A percentile compares a stretch with the other conserved stretches of the same genome.
Evolutionary conservation across 2,329 filamentous ascomycete genomes (phyloP).

Genomic region (Beauveria australis): DNA sequence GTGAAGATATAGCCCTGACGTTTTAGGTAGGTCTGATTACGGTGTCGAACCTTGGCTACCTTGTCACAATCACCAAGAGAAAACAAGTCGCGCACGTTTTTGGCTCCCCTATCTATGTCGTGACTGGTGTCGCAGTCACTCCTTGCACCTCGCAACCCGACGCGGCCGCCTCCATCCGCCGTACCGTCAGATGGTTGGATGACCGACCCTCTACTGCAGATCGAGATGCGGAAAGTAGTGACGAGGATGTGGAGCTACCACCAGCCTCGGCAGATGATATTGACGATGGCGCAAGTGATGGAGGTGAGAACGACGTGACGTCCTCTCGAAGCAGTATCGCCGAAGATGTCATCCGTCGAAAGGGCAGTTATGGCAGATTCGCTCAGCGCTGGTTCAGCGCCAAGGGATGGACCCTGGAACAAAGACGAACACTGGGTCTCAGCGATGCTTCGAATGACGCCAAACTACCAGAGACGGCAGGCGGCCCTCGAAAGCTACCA

Average conservation of each 20-base stretch:
- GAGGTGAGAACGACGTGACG: conserved; percentile 24
- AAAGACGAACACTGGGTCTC: conserved; percentile 61
- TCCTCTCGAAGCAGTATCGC: conserved; percentile 57
- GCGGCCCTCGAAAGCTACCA: conserved; percentile 21
- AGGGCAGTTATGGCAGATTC: conserved; percentile 81
- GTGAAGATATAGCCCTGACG: conserved; percentile 9
- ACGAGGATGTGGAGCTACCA: conserved; percentile 34
- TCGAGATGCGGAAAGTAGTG: conserved; percentile 38
- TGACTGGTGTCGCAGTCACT: conserved; percentile 86
- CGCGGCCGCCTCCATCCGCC: conserved; percentile 61
- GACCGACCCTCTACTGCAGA: conserved; percentile 29
- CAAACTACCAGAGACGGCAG: conserved; percentile 13
- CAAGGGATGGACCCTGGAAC: conserved; percentile 69
- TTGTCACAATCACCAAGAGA: conserved; percentile 78
- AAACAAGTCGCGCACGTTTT: conserved; percentile 83
- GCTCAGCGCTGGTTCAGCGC: conserved; percentile 86
- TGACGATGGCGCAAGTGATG: conserved; percentile 30
- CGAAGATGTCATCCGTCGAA: conserved; percentile 78
- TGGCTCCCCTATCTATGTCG: conserved; percentile 73
- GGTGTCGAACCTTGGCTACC: conserved; percentile 71
- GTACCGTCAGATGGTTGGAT: conserved; percentile 42
- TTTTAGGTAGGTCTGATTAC: conserved; percentile 78
- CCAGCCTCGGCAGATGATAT: conserved; percentile 33
- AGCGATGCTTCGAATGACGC: conserved; percentile 32
- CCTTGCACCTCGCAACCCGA: conserved; percentile 71